phyloP scores from a whole-genome alignment of 495 filamentous ascomycete species.

The Trichoderma virens region DNA sequence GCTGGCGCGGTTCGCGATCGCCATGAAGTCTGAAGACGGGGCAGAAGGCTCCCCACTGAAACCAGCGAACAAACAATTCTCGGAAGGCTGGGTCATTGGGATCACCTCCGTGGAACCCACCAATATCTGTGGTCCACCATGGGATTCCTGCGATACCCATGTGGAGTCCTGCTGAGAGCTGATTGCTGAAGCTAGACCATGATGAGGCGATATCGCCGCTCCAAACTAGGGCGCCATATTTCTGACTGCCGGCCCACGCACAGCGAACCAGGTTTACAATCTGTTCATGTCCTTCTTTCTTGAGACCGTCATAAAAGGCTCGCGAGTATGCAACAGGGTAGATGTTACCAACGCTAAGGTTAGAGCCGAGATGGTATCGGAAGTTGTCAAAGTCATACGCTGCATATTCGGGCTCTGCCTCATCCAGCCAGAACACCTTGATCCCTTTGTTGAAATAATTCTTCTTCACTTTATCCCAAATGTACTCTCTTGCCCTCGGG shows the following conservation, averaged over 20 bases:
- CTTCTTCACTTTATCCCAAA: slow-evolving; percentile 47
- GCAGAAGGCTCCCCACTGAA: slow-evolving; percentile 54
- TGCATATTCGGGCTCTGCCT: slow-evolving; percentile 52
- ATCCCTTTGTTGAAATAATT: slow-evolving; percentile 54
- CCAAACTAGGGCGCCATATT: slow-evolving; percentile 54
- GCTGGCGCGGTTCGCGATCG: slow-evolving; percentile 46
- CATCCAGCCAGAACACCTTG: slow-evolving; percentile 53
- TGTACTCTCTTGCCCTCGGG: slow-evolving; percentile 38
- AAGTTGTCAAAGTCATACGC: slow-evolving; percentile 54
- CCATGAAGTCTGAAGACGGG: slow-evolving; percentile 54
- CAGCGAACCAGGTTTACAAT: slow-evolving; percentile 51
- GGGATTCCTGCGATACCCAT: slow-evolving; percentile 51
- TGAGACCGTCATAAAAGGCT: slow-evolving; percentile 50
- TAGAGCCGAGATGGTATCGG: slow-evolving; percentile 46
- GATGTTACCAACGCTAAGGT: slow-evolving; percentile 47
- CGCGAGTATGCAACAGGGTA: slow-evolving; percentile 48
- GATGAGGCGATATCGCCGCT: slow-evolving; percentile 51
- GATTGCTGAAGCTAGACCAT: slow-evolving; percentile 46
- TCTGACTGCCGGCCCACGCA: slow-evolving; percentile 52
- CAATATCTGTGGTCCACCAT: slow-evolving; percentile 56
- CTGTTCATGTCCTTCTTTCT: slow-evolving; percentile 23
- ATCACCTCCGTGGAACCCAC: slow-evolving; percentile 52
- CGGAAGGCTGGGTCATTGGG: slow-evolving; percentile 44
- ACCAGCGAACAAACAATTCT: slow-evolving; percentile 53
- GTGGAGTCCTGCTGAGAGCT: slow-evolving; percentile 49